phyloP scores from a whole-genome alignment of 345 rosid genomes.

The Aquilaria sinensis region DNA sequence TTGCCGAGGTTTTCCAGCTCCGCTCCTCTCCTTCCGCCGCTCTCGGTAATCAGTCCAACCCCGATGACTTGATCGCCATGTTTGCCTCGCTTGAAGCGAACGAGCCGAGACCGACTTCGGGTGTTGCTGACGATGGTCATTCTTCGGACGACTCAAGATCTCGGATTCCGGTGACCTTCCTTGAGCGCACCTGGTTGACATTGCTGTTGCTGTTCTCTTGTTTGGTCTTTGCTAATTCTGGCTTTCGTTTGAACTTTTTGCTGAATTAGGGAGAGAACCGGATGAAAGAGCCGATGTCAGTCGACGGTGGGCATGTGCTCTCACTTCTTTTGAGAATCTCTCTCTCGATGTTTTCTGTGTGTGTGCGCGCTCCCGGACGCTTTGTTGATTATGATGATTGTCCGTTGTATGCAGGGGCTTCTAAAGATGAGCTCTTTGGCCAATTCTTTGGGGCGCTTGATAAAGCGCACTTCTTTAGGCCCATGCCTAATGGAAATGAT shows the following conservation, averaged over 20 bases:
- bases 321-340: neutral
- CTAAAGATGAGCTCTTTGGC: constrained; percentile 74
- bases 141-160: constrained; percentile 17
- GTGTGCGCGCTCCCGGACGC: neutral
- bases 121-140: constrained; percentile 16
- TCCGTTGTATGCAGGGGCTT: constrained; percentile 40
- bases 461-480: constrained; percentile 47
- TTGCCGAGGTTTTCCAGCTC: constrained; percentile 51
- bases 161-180: constrained; percentile 7
- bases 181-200: no score
- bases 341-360: neutral
- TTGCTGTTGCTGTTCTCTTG: no score
- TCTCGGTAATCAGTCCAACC: constrained; percentile 12
- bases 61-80: constrained; percentile 45
- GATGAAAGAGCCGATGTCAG: constrained; percentile 17
- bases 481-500: constrained; percentile 52
- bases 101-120: constrained; percentile 31
- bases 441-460: constrained; percentile 81
- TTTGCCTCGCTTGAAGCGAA: constrained; percentile 40
- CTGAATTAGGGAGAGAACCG: constrained; percentile 31
- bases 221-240: neutral
- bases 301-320: constrained; percentile 20
- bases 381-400: constrained; percentile 6
- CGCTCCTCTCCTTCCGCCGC: constrained; percentile 22
- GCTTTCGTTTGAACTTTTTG: neutral